A percentile compares a stretch with the other conserved stretches of the same genome.
Conservation (phyloP, 2,329 filamentous ascomycete species). For the Neonectria hederae region DNA sequence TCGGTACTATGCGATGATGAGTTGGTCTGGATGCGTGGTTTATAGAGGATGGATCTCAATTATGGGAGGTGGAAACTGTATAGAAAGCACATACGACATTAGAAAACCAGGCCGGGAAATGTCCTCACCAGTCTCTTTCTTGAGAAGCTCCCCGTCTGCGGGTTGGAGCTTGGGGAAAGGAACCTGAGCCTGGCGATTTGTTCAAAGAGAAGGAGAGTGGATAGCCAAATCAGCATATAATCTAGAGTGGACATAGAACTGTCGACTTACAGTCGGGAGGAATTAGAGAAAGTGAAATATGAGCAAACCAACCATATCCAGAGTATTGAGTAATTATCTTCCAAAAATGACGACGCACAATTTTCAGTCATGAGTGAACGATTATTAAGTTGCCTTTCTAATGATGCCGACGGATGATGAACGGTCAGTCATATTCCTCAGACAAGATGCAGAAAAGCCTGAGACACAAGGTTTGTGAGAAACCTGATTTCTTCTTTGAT, state of each 20-base stretch:
- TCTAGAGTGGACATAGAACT: neutral
- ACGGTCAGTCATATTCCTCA: too few relatives aligned
- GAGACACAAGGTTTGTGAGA: too few relatives aligned
- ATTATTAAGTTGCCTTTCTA: too few relatives aligned
- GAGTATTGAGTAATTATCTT: neutral
- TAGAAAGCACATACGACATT: neutral
- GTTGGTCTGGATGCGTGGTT: too few relatives aligned
- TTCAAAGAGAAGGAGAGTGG: neutral
- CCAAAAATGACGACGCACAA: too few relatives aligned
- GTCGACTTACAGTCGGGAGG: neutral
- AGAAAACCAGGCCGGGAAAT: neutral
- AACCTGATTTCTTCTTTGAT: too few relatives aligned
- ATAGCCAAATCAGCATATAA: neutral
- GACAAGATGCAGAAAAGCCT: too few relatives aligned
- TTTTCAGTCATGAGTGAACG: too few relatives aligned
- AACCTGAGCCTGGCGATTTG: neutral
- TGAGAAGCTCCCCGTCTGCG: neutral
- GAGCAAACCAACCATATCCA: neutral
- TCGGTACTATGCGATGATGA: neutral
- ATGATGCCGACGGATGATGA: too few relatives aligned
- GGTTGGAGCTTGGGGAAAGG: neutral
- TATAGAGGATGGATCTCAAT: neutral
- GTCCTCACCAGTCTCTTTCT: too few relatives aligned
- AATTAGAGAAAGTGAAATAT: neutral
- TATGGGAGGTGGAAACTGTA: neutral